A percentile compares a stretch with the other conserved stretches of the same genome.
Evolutionary conservation across 202 grass and related monocot species (phyloP).

Genomic region (Elaeis oleifera): DNA sequence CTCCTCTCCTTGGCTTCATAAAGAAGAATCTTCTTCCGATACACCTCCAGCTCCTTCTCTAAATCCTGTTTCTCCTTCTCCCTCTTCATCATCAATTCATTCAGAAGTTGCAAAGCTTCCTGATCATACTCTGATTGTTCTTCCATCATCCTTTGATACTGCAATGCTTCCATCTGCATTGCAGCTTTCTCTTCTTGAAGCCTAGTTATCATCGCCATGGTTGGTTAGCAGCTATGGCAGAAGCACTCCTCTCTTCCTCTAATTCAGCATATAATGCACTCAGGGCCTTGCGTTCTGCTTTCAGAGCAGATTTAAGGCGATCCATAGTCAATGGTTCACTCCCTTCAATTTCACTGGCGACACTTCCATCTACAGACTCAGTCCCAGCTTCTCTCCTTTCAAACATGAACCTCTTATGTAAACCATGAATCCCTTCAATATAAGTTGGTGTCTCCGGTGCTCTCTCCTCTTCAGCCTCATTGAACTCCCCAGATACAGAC

Average conservation of each 20-base stretch:
- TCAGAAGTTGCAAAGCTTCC: constrained; percentile 76
- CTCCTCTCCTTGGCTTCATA: constrained; percentile 62
- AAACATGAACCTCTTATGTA: constrained; percentile 42
- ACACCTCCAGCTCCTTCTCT: constrained; percentile 62
- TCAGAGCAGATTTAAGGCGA: constrained; percentile 65
- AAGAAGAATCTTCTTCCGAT: constrained; percentile 52
- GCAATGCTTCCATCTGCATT: constrained; percentile 99
- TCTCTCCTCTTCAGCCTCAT: constrained; percentile 41
- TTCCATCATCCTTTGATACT: constrained; percentile 97
- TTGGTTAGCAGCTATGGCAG: constrained; percentile 87
- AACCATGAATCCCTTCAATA: constrained; percentile 38
- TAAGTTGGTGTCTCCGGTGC: constrained; percentile 30
- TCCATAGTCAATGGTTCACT: constrained; percentile 43
- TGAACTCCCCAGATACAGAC: constrained; percentile 22
- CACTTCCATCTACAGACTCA: constrained; percentile 56
- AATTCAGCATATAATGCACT: constrained; percentile 64
- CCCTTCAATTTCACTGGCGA: constrained; percentile 43
- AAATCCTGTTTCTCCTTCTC: constrained; percentile 94
- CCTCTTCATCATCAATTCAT: constrained; percentile 75
- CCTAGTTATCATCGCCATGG: constrained; percentile 99
- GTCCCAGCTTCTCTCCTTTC: constrained; percentile 31
- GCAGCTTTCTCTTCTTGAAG: constrained; percentile 99
- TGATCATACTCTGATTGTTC: constrained; percentile 98
- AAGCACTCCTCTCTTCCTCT: constrained; percentile 85
- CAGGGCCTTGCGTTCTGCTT: constrained; percentile 52